Conservation (phyloP, 176 grass and related monocot genomes). For the Lolium rigidum region DNA sequence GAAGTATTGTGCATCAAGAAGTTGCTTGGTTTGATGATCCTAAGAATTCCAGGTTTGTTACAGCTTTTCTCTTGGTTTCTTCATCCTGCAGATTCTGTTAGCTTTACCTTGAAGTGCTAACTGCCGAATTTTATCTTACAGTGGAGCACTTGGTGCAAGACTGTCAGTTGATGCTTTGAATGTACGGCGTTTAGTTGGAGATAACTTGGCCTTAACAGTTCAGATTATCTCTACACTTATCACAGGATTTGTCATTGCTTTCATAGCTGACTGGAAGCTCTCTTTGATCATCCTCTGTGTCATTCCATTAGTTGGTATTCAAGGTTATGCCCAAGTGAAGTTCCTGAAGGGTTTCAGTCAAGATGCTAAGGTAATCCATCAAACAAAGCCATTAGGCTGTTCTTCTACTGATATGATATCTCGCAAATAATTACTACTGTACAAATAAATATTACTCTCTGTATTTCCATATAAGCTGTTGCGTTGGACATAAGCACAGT, state of each 20-base stretch:
- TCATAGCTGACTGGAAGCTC: constrained; percentile 80
- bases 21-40: constrained; percentile 93
- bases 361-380: constrained; percentile 76
- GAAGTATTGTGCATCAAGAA: constrained; percentile 76
- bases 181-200: constrained; percentile 81
- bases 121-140: constrained; percentile 36
- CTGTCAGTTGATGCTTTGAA: constrained; percentile 86
- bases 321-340: constrained; percentile 80
- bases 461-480: constrained; percentile 8
- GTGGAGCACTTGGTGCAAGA: constrained; percentile 72
- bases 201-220: constrained; percentile 69
- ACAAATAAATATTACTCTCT: neutral
- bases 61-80: neutral
- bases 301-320: constrained; percentile 75
- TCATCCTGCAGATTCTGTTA: neutral
- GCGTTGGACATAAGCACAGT: neutral
- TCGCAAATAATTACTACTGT: constrained; percentile 22
- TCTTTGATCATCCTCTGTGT: constrained; percentile 62
- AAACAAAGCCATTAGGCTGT: neutral
- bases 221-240: constrained; percentile 57
- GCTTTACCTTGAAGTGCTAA: constrained; percentile 33
- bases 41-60: constrained; percentile 74
- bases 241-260: constrained; percentile 66
- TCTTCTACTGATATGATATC: constrained; percentile 4
- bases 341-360: constrained; percentile 85